Conservation (phyloP, 805 yeast species). For the Candida sithepensis region DNA sequence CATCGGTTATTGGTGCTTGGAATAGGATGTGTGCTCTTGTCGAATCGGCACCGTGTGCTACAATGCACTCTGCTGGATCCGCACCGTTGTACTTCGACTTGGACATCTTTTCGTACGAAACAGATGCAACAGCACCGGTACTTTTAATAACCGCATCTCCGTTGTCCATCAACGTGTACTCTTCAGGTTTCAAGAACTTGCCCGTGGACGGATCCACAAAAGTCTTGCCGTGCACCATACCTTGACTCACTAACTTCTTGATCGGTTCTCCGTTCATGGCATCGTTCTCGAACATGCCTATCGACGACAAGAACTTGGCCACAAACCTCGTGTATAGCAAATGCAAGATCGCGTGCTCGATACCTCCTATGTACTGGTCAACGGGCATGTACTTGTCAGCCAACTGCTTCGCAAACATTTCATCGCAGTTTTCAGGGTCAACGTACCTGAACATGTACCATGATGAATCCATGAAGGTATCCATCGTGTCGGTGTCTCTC, state of each 20-base stretch:
- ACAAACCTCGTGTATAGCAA: slow-evolving; percentile 82
- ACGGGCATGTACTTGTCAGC: slow-evolving; percentile 69
- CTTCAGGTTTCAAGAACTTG: slow-evolving; percentile 74
- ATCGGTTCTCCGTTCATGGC: slow-evolving; percentile 73
- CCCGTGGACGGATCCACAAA: slow-evolving; percentile 69
- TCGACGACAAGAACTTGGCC: slow-evolving; percentile 67
- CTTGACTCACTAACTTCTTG: slow-evolving; percentile 78
- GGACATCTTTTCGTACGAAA: slow-evolving; percentile 89
- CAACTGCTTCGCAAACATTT: slow-evolving; percentile 50
- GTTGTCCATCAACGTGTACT: slow-evolving; percentile 42
- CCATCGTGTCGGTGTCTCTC: slow-evolving; percentile 98
- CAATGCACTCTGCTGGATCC: slow-evolving; percentile 77
- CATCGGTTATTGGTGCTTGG: slow-evolving; percentile 84
- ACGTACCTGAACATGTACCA: slow-evolving; percentile 90
- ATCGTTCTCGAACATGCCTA: slow-evolving; percentile 67
- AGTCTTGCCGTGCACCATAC: slow-evolving; percentile 97
- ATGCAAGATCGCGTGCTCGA: slow-evolving; percentile 95
- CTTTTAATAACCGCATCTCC: slow-evolving; percentile 42
- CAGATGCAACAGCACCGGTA: slow-evolving; percentile 47
- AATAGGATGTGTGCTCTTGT: slow-evolving; percentile 90
- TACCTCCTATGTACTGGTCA: slow-evolving; percentile 89
- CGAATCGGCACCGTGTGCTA: slow-evolving; percentile 85
- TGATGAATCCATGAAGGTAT: slow-evolving; percentile 95
- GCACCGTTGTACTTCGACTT: slow-evolving; percentile 94
- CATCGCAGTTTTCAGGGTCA: slow-evolving; percentile 59